phyloP scores from a whole-genome alignment of 164 flowering plant genomes.

The Litsea cubeba region DNA sequence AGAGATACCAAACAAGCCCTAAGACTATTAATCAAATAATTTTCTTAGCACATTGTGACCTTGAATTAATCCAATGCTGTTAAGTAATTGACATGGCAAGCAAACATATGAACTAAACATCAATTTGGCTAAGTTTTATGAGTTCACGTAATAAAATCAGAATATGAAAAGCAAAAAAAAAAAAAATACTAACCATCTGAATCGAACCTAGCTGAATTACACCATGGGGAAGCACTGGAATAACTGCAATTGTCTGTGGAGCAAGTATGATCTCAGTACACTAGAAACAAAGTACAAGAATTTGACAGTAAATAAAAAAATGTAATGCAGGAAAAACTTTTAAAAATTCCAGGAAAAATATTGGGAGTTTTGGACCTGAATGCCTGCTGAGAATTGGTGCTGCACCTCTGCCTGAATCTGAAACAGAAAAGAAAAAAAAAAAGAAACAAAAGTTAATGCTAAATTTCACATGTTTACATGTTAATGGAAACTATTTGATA shows the following conservation, averaged over 20 bases:
- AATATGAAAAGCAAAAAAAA: neutral
- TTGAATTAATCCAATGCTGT: no score
- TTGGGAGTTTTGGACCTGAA: constrained; percentile 43
- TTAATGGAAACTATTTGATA: no score
- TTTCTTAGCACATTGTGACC: no score
- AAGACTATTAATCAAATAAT: no score
- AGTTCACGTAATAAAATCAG: neutral
- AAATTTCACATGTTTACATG: neutral
- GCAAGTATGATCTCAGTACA: constrained; percentile 8
- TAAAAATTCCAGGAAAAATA: neutral
- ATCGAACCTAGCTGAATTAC: constrained; percentile 83
- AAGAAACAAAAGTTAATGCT: neutral
- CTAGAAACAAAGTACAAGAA: neutral
- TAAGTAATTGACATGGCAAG: no score
- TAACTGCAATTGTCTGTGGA: constrained; percentile 77
- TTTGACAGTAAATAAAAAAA: neutral
- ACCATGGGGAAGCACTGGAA: constrained; percentile 84
- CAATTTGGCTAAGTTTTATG: neutral
- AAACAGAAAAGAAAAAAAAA: neutral
- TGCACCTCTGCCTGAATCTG: constrained; percentile 46
- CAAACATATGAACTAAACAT: no score
- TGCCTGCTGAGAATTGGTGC: constrained; percentile 51
- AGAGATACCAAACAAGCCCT: no score
- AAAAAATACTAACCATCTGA: constrained; percentile 37
- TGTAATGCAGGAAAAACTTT: neutral